phyloP scores from a whole-genome alignment of 2,329 filamentous ascomycete species.

The Chaetomium sp. region DNA sequence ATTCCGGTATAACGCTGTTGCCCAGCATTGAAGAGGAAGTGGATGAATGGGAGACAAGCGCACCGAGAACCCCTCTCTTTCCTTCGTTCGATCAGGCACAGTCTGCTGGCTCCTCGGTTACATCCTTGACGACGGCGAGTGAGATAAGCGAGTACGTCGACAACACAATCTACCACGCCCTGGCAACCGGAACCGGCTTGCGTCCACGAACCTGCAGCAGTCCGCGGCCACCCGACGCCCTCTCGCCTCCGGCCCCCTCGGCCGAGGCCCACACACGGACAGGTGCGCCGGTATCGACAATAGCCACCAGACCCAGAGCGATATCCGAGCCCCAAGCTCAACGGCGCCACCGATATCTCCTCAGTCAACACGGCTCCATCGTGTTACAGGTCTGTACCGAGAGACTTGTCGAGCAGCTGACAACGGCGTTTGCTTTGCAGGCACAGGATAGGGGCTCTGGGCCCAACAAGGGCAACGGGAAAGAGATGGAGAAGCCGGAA shows the following conservation, averaged over 20 bases:
- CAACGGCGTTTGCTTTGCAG: conserved; percentile 9
- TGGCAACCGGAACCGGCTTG: too few species aligned
- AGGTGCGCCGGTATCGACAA: too few species aligned
- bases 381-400: conserved; percentile 28
- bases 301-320: neutral
- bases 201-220: neutral
- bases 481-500: neutral
- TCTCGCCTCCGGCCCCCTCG: neutral
- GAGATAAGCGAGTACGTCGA: neutral
- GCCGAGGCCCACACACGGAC: neutral
- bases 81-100: neutral
- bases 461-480: neutral
- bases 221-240: neutral
- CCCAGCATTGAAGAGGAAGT: too few species aligned
- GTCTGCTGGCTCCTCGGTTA: neutral
- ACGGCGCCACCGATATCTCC: neutral
- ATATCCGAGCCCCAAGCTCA: neutral
- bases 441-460: neutral
- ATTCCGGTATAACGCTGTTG: too few species aligned
- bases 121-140: neutral
- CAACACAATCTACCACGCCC: neutral
- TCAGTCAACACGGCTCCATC: conserved; percentile 4
- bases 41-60: too few species aligned
- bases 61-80: neutral
- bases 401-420: conserved; percentile 27